These are phyloP conservation scores for Lasiosphaeriaceae sp. DNA, from an alignment of 495 filamentous ascomycete genomes.

Conservation along the genomic window DNA sequence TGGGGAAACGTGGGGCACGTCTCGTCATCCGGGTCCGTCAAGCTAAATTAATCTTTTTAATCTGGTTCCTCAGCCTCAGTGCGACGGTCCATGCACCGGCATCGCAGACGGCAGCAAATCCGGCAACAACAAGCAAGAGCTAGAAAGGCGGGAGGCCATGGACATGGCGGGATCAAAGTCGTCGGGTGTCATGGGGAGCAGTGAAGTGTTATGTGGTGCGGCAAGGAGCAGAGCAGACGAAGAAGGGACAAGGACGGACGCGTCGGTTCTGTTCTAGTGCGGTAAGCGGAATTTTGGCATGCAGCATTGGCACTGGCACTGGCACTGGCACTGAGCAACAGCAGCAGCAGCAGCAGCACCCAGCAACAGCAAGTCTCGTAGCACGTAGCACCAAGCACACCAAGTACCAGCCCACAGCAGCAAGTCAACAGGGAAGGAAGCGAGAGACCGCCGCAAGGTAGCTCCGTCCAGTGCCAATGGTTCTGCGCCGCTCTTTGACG, in stretches of 20 bases:
- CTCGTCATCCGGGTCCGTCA: constrained; percentile 2
- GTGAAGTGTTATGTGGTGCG: background rate
- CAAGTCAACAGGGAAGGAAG: background rate
- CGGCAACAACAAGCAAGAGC: background rate
- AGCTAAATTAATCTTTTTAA: background rate
- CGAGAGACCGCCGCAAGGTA: background rate
- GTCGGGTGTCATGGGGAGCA: background rate
- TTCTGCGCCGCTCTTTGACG: too few relatives aligned
- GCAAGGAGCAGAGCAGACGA: background rate
- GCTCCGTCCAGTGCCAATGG: too few relatives aligned
- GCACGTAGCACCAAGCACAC: too few relatives aligned
- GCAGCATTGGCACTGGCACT: too few relatives aligned
- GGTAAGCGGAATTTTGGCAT: background rate
- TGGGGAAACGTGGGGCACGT: constrained; percentile 15
- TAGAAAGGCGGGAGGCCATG: constrained; percentile 1
- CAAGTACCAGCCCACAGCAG: too few relatives aligned
- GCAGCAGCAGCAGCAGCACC: too few relatives aligned
- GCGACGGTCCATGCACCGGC: constrained; percentile 7
- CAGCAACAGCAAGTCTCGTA: too few relatives aligned
- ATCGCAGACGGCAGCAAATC: constrained; percentile 1
- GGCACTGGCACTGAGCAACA: too few relatives aligned
- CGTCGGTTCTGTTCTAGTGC: background rate
- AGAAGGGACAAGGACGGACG: too few relatives aligned
- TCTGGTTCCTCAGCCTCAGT: constrained; percentile 10
- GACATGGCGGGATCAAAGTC: constrained; percentile 4